phyloP scores from a whole-genome alignment of 2,329 filamentous ascomycete species.

The Lachnellula cervina region DNA sequence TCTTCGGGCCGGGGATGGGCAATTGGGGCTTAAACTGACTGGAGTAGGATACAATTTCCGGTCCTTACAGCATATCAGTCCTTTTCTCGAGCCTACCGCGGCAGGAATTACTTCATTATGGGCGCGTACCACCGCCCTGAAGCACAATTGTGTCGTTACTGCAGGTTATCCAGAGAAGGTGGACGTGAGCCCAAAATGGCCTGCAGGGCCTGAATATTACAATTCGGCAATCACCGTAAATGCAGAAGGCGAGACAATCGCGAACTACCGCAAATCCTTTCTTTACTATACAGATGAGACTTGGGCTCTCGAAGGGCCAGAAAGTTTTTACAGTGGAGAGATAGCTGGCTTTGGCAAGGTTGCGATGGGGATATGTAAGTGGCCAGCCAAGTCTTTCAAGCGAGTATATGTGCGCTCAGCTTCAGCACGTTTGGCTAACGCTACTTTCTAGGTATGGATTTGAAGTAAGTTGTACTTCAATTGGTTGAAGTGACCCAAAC shows the following conservation, averaged over 20 bases:
- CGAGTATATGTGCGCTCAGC: no score
- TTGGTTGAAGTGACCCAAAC: neutral
- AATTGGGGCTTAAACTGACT: neutral
- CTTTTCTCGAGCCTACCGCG: constrained; percentile 62
- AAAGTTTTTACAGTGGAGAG: constrained; percentile 45
- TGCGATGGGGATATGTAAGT: constrained; percentile 56
- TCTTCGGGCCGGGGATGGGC: neutral
- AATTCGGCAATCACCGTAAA: constrained; percentile 52
- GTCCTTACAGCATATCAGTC: constrained; percentile 60
- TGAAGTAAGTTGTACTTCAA: constrained; percentile 45
- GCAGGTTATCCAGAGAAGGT: constrained; percentile 72
- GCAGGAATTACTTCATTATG: constrained; percentile 66
- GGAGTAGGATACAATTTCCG: constrained; percentile 68
- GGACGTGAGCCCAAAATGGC: constrained; percentile 47
- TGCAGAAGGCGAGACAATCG: constrained; percentile 53
- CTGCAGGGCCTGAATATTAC: constrained; percentile 47
- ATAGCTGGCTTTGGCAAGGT: constrained; percentile 47
- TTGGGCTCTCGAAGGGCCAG: constrained; percentile 52
- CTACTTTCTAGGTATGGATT: constrained; percentile 45
- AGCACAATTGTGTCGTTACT: constrained; percentile 62
- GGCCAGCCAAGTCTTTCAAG: constrained; percentile 7
- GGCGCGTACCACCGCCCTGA: constrained; percentile 62
- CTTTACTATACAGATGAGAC: constrained; percentile 57
- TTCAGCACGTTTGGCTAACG: no score
- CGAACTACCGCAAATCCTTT: constrained; percentile 56